Conservation (phyloP, 2,329 filamentous ascomycete genomes). For the Calonectria henricotiae region DNA sequence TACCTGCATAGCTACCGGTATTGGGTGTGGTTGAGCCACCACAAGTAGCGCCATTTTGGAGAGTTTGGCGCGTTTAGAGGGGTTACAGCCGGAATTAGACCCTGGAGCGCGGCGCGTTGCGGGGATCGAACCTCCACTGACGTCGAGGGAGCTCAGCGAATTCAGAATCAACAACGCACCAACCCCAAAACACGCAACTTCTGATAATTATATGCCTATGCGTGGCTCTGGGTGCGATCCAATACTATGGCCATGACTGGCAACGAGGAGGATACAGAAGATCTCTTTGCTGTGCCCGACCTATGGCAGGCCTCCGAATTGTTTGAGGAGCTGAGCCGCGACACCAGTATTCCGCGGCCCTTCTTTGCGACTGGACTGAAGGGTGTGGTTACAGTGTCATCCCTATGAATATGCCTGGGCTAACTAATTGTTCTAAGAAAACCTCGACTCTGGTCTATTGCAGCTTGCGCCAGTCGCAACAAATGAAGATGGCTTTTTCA, state of each 20-base stretch:
- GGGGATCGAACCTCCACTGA: constrained; percentile 36
- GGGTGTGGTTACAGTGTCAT: constrained; percentile 47
- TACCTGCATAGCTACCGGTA: background rate
- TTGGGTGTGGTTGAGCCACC: constrained; percentile 11
- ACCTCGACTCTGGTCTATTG: constrained; percentile 39
- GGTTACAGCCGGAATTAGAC: constrained; percentile 23
- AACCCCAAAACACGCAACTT: constrained; percentile 21
- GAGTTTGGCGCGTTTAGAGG: constrained; percentile 32
- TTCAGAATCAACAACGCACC: constrained; percentile 26
- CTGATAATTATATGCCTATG: constrained; percentile 35
- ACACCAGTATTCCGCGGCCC: constrained; percentile 42
- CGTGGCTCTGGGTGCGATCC: constrained; percentile 22
- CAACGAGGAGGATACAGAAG: constrained; percentile 64
- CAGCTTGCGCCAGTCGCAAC: constrained; percentile 45
- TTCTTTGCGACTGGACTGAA: constrained; percentile 65
- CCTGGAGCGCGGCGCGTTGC: constrained; percentile 43
- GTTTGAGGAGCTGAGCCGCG: constrained; percentile 56
- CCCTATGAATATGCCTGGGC: background rate
- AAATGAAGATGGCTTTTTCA: constrained; percentile 56
- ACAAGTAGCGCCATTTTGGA: constrained; percentile 9
- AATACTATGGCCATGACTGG: constrained; percentile 53
- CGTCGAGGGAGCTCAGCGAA: constrained; percentile 10
- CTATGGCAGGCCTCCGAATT: constrained; percentile 73
- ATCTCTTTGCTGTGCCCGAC: constrained; percentile 77
- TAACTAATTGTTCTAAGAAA: constrained; percentile 34